Percentiles rank a stretch among this genome's conserved stretches.
phyloP scores from a whole-genome alignment of 345 rosid genomes.

The Noccaea caerulescens region DNA sequence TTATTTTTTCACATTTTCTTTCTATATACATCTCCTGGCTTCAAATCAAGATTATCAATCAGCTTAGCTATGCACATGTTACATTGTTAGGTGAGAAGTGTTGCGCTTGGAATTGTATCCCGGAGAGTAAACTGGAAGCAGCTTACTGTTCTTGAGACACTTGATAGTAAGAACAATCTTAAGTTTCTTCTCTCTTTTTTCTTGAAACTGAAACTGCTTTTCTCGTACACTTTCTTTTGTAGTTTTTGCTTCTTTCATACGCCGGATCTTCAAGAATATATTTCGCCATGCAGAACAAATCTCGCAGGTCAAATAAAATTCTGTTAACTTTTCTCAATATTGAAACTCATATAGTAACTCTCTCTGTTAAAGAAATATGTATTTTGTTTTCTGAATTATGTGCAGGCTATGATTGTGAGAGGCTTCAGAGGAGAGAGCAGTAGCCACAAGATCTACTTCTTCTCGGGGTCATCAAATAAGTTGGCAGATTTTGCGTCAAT shows the following conservation, averaged over 20 bases:
- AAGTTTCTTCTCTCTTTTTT: conserved; percentile 4
- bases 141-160: conserved; percentile 75
- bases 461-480: conserved; percentile 55
- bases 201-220: conserved; percentile 9
- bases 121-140: conserved; percentile 89
- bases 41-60: no score
- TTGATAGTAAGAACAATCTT: conserved; percentile 61
- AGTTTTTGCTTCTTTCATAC: conserved; percentile 84
- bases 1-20: conserved; percentile 1
- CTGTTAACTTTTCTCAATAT: not conserved
- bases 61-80: not conserved
- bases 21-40: conserved; percentile 11
- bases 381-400: not conserved
- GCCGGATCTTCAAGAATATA: conserved; percentile 87
- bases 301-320: conserved; percentile 66
- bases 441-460: conserved; percentile 68
- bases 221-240: conserved; percentile 36
- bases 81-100: conserved; percentile 72
- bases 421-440: conserved; percentile 88
- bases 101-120: conserved; percentile 86
- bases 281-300: conserved; percentile 93
- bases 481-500: conserved; percentile 64
- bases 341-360: not conserved
- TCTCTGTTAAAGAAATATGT: not conserved
- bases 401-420: conserved; percentile 96